Evolutionary conservation across 202 grass and related monocot genomes (phyloP), one percentile per base, ranked within the genome.

Genomic region (Carex sylvatica): DNA sequence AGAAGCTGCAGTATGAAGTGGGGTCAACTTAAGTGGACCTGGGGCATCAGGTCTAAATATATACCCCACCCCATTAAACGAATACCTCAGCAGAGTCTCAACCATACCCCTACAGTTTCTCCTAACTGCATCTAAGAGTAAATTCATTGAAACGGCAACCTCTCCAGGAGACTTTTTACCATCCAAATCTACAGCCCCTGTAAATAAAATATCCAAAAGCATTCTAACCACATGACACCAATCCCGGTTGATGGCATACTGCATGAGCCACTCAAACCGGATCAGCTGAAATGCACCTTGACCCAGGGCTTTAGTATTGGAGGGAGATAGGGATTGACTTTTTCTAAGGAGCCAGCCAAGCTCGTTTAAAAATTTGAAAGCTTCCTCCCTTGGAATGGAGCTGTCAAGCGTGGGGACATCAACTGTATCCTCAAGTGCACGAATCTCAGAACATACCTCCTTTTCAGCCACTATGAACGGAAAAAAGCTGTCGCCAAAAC

Each of bases 381-480:
- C 89, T 92, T 93, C 85, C 53, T 84, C 91, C 84, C 89, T 99
- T 19, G 59, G 59, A 82, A 49, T 87, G 65, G 85, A 81, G 66
- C 64, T 52, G 59, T 88, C 87, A 28, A 35, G 30, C 65, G 80
- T 65, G 31, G 87, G 77, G 77, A 74, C 71, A 56, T 92, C 84
- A 86, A 98, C 88, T 87, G 70, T 64, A 86, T 85, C 88, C 70
- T 98, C 97, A 82, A 99, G 89, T 73, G 84, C 87, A 87, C 89
- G 86, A 83, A 99, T 84, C 88, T 99, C 97, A 19, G 88, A 93
- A 89, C 97, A 99, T 44, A 96, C 82, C 22, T 96, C 91, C 81
- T 96, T 85, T 71, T 99, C 96, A 18, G 96, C 93, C 63, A 99
- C 85, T 93, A 99, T 99, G 82, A 99, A 93, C 18, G 96, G 96